phyloP scores from a whole-genome alignment of 164 flowering plant genomes.

The Magnolia changhungtana region DNA sequence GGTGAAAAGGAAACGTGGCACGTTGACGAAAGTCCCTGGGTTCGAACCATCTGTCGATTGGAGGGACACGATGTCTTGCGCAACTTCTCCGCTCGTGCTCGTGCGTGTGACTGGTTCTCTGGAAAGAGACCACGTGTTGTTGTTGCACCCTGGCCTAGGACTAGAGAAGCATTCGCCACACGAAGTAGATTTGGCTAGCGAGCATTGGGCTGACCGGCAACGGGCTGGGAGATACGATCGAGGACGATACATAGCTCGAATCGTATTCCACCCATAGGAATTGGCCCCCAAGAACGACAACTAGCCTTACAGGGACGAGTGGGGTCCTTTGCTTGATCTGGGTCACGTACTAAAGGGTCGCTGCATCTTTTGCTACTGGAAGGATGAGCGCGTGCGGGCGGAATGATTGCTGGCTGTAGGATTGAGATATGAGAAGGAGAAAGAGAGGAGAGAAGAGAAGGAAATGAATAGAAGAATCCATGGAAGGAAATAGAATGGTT shows the following conservation, averaged over 20 bases:
- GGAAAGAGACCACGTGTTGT: slow-evolving; percentile 24
- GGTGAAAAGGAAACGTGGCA: slow-evolving; percentile 23
- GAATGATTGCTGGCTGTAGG: slow-evolving; percentile 11
- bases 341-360: slow-evolving; percentile 28
- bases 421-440: slow-evolving; percentile 1
- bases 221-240: slow-evolving; percentile 17
- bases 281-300: slow-evolving; percentile 25
- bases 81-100: slow-evolving; percentile 13
- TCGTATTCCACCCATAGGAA: slow-evolving; percentile 32
- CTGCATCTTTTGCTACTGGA: slow-evolving; percentile 28
- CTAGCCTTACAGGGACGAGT: slow-evolving; percentile 15
- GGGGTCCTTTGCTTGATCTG: slow-evolving; percentile 24
- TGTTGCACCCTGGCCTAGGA: slow-evolving; percentile 23
- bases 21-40: slow-evolving; percentile 17
- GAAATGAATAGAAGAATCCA: background rate
- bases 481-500: background rate
- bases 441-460: background rate
- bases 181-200: slow-evolving; percentile 7
- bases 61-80: slow-evolving; percentile 21
- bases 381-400: slow-evolving; percentile 24
- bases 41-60: slow-evolving; percentile 27
- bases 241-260: slow-evolving; percentile 17
- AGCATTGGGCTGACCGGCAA: slow-evolving; percentile 29
- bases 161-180: slow-evolving; percentile 14
- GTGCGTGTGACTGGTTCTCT: slow-evolving; percentile 17